phyloP scores from a whole-genome alignment of 495 filamentous ascomycete species.

The Antarctomyces pellizariae region DNA sequence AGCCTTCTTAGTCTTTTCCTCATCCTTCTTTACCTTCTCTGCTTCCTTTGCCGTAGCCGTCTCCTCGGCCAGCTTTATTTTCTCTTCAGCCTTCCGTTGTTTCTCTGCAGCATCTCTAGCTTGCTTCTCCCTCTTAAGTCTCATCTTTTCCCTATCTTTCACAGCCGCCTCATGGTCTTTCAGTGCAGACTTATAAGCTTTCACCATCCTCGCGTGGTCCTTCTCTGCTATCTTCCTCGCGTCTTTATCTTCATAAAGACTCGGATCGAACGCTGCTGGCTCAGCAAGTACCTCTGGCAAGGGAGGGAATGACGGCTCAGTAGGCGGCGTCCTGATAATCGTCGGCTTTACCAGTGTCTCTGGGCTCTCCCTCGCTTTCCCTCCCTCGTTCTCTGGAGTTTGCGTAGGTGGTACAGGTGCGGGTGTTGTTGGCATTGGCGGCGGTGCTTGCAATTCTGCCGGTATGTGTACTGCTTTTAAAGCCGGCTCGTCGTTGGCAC shows the following conservation, averaged over 20 bases:
- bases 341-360: not conserved
- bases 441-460: no score
- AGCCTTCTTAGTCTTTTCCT: slow-evolving; percentile 9
- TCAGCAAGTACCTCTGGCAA: slow-evolving; percentile 20
- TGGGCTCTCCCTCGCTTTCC: no score
- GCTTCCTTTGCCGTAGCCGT: slow-evolving; percentile 7
- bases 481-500: no score
- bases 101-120: slow-evolving; percentile 22
- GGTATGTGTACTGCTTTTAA: no score
- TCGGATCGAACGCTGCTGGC: slow-evolving; percentile 23
- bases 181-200: slow-evolving; percentile 33
- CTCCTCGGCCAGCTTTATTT: slow-evolving; percentile 16
- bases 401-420: no score
- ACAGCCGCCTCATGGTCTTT: slow-evolving; percentile 39
- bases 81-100: slow-evolving; percentile 15
- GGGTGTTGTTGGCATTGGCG: no score
- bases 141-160: slow-evolving; percentile 30
- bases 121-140: slow-evolving; percentile 30
- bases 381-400: no score
- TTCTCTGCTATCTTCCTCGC: slow-evolving; percentile 40
- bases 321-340: not conserved
- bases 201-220: slow-evolving; percentile 29
- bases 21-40: slow-evolving; percentile 7
- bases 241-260: slow-evolving; percentile 31
- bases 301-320: slow-evolving; percentile 14